Conservation (phyloP, 164 flowering plant genomes). For the Magnolia sinica region DNA sequence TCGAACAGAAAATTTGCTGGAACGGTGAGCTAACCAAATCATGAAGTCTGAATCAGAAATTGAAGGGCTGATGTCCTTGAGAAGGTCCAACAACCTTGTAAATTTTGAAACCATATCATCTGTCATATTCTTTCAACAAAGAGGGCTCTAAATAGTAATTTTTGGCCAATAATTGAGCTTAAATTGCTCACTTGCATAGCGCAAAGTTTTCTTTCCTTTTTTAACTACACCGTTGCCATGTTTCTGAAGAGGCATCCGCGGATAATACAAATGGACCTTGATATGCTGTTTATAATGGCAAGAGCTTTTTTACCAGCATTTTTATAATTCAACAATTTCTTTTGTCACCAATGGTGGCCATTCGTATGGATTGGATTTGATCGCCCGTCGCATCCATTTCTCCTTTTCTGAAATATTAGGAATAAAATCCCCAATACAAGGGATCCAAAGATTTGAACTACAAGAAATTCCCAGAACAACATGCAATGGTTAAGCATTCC, state of each 20-base stretch:
- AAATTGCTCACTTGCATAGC: not conserved
- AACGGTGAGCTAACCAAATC: no score
- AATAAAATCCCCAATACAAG: not conserved
- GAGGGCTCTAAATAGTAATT: no score
- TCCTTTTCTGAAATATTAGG: not conserved
- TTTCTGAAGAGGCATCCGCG: not conserved
- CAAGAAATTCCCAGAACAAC: no score
- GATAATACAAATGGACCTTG: not conserved
- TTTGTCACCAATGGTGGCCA: not conserved
- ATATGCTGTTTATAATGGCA: not conserved
- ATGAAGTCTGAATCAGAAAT: no score
- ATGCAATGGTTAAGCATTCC: no score
- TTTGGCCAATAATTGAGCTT: constrained; percentile 4
- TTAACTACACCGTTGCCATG: not conserved
- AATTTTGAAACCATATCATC: no score
- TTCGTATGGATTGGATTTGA: not conserved
- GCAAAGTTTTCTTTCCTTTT: not conserved
- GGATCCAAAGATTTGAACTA: no score
- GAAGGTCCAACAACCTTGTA: no score
- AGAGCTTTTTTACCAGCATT: not conserved
- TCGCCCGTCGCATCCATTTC: not conserved
- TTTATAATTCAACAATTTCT: not conserved
- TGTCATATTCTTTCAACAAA: no score
- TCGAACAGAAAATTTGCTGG: no score
- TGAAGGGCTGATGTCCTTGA: no score